phyloP scores from a whole-genome alignment of 345 rosid species.

The Lepidium africanum region DNA sequence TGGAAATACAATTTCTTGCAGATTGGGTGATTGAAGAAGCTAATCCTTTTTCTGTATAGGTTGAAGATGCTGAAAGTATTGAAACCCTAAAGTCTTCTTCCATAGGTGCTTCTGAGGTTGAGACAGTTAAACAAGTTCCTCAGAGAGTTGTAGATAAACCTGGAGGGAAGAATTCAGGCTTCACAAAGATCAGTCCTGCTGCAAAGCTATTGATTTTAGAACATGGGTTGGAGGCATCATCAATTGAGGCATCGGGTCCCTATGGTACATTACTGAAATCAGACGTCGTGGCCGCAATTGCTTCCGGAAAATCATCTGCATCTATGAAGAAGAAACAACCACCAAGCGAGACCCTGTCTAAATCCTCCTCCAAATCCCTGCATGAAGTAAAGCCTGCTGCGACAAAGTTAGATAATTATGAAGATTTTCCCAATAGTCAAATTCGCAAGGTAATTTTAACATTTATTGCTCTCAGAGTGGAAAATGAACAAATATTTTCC shows the following conservation, averaged over 20 bases:
- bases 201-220: conserved; percentile 73
- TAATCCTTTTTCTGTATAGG: conserved; percentile 43
- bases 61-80: conserved; percentile 73
- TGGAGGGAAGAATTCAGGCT: conserved; percentile 29
- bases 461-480: neutral
- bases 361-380: conserved; percentile 29
- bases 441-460: conserved; percentile 80
- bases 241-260: conserved; percentile 77
- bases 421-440: conserved; percentile 89
- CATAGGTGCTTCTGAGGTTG: conserved; percentile 32
- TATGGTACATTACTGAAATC: conserved; percentile 75
- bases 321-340: conserved; percentile 38
- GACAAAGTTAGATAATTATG: conserved; percentile 50
- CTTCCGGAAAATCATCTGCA: conserved; percentile 52
- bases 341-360: conserved; percentile 29
- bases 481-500: neutral
- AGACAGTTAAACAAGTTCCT: conserved; percentile 39
- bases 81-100: conserved; percentile 59
- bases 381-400: conserved; percentile 36
- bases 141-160: conserved; percentile 38
- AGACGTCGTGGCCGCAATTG: conserved; percentile 77
- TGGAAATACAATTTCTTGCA: neutral
- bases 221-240: conserved; percentile 72
- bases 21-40: conserved; percentile 7
- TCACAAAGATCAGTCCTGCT: conserved; percentile 85